Conservation (phyloP, 2,329 filamentous ascomycete genomes). For the Verticillium zaregamsianum region DNA sequence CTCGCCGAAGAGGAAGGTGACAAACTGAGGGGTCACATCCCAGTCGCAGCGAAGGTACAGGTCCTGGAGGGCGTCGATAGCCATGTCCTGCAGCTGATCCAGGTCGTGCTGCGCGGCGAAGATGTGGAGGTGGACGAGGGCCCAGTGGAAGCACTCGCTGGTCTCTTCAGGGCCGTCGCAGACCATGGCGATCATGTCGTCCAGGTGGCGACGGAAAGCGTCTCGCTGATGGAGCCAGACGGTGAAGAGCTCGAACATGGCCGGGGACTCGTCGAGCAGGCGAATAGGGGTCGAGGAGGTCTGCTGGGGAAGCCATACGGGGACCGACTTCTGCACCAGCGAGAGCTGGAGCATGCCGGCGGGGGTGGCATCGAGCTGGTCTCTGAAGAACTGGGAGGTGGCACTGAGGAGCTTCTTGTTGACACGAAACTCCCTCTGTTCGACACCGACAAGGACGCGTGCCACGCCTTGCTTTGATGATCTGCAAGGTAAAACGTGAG, state of each 20-base stretch:
- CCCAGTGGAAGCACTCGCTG: slow-evolving; percentile 44
- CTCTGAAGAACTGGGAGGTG: slow-evolving; percentile 43
- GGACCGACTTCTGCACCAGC: slow-evolving; percentile 19
- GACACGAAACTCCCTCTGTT: slow-evolving; percentile 35
- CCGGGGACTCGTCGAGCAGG: slow-evolving; percentile 41
- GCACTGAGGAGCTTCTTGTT: slow-evolving; percentile 41
- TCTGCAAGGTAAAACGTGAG: not conserved
- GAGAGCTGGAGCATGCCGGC: slow-evolving; percentile 12
- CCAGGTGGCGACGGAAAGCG: slow-evolving; percentile 38
- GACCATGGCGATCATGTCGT: slow-evolving; percentile 29
- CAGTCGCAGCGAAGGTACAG: slow-evolving; percentile 55
- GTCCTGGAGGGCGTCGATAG: slow-evolving; percentile 57
- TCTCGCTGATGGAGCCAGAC: slow-evolving; percentile 43
- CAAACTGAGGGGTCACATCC: slow-evolving; percentile 49
- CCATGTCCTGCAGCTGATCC: slow-evolving; percentile 47
- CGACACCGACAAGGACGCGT: slow-evolving; percentile 38
- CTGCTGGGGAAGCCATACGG: slow-evolving; percentile 28
- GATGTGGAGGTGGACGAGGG: slow-evolving; percentile 51
- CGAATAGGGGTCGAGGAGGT: slow-evolving; percentile 19
- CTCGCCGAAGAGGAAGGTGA: slow-evolving; percentile 49
- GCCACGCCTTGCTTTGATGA: slow-evolving; percentile 14
- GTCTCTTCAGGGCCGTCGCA: slow-evolving; percentile 14
- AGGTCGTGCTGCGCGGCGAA: slow-evolving; percentile 51
- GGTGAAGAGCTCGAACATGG: slow-evolving; percentile 50
- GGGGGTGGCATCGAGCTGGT: slow-evolving; percentile 35